These are phyloP conservation scores for Neonectria punicea DNA, from an alignment of 2,329 filamentous ascomycete species.

Conservation along the genomic window DNA sequence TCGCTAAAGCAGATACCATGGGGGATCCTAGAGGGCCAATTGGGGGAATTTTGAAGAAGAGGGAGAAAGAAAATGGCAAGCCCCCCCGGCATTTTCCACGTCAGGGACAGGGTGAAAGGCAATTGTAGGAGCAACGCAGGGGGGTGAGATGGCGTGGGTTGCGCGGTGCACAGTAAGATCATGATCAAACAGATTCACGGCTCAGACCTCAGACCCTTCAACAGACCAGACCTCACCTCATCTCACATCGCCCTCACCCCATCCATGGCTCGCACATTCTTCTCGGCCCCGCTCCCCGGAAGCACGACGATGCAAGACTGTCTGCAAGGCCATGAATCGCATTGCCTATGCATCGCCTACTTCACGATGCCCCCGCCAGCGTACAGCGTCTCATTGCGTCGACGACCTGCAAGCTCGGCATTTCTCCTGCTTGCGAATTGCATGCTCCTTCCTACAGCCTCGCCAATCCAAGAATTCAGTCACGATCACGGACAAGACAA, in stretches of 20 bases:
- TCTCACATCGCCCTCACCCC: slow-evolving; percentile 26
- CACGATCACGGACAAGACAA: background rate
- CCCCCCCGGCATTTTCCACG: slow-evolving; percentile 8
- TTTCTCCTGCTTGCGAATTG: background rate
- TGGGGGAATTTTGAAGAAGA: slow-evolving; percentile 20
- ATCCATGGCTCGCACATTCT: slow-evolving; percentile 21
- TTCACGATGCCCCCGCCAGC: background rate
- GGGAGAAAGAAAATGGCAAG: slow-evolving; percentile 10
- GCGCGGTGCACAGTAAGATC: slow-evolving; percentile 23
- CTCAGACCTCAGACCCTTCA: slow-evolving; percentile 12
- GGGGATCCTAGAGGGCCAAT: slow-evolving; percentile 1
- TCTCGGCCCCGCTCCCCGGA: slow-evolving; percentile 24
- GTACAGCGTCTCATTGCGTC: background rate
- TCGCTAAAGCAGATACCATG: slow-evolving; percentile 1
- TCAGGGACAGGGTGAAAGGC: slow-evolving; percentile 14
- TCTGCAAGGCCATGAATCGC: slow-evolving; percentile 14
- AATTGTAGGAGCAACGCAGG: slow-evolving; percentile 29
- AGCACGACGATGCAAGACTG: background rate
- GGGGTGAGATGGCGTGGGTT: slow-evolving; percentile 23
- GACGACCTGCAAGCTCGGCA: slow-evolving; percentile 4
- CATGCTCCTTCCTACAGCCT: background rate
- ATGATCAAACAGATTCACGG: slow-evolving; percentile 14
- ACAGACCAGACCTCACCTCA: slow-evolving; percentile 30
- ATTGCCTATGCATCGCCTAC: slow-evolving; percentile 9
- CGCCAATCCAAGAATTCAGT: background rate